A percentile compares a stretch with the other conserved stretches of the same genome.
Conservation (phyloP, 805 yeast species). For the Candida morakotiae region DNA sequence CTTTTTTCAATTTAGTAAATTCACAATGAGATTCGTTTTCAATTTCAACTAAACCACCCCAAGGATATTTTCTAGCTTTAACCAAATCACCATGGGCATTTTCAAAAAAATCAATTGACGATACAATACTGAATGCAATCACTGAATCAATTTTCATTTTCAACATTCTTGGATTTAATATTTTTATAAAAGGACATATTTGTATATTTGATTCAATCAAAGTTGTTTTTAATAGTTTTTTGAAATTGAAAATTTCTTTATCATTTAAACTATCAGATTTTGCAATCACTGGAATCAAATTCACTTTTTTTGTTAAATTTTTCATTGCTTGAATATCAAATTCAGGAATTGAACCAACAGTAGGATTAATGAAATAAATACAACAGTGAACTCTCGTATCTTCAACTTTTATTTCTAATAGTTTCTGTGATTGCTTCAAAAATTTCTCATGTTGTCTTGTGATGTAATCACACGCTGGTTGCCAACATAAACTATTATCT, state of each 20-base stretch:
- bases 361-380: conserved; percentile 74
- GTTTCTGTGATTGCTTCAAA: conserved; percentile 21
- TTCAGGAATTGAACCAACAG: conserved; percentile 46
- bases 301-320: conserved; percentile 26
- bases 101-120: conserved; percentile 46
- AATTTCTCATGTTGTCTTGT: conserved; percentile 54
- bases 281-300: conserved; percentile 36
- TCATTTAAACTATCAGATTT: conserved; percentile 31
- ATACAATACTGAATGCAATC: conserved; percentile 71
- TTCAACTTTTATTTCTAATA: conserved; percentile 12
- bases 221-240: conserved; percentile 18
- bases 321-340: conserved; percentile 35
- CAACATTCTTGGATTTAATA: conserved; percentile 26
- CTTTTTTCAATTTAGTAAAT: conserved; percentile 56
- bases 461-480: conserved; percentile 56
- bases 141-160: conserved; percentile 25
- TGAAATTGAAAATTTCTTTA: conserved; percentile 24
- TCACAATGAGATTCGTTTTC: conserved; percentile 79
- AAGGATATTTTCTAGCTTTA: conserved; percentile 73
- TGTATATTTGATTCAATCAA: conserved; percentile 22
- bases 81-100: conserved; percentile 39
- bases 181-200: conserved; percentile 23
- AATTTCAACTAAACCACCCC: conserved; percentile 90
- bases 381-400: conserved; percentile 84
- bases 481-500: conserved; percentile 50